Evolutionary conservation across 208 protist genomes (phyloP).

Genomic region (Crithidia acanthocephali): DNA sequence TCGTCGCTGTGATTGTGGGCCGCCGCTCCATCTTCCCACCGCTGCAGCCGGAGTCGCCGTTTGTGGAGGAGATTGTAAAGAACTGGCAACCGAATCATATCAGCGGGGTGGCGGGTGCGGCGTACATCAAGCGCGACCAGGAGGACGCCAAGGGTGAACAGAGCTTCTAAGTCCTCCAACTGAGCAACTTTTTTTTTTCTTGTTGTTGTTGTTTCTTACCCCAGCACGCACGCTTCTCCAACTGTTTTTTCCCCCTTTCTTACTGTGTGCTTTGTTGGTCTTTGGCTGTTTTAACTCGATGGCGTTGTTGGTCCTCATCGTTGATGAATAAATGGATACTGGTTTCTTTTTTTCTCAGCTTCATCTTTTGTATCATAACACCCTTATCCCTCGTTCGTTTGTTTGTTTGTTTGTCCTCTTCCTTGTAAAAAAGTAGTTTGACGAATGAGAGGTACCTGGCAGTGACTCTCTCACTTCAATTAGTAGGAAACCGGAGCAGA

Average conservation of each 20-base stretch:
- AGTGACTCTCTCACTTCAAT: neutral
- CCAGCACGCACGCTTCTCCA: neutral
- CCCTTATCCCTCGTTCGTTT: neutral
- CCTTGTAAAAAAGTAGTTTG: neutral
- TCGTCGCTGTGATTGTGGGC: conserved; percentile 58
- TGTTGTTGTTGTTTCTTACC: neutral
- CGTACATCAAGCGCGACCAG: conserved; percentile 15
- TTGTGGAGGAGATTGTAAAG: conserved; percentile 67
- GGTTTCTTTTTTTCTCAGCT: conserved; percentile 7
- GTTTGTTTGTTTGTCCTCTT: neutral
- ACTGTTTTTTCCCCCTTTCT: neutral
- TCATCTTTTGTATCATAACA: neutral
- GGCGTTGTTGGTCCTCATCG: neutral
- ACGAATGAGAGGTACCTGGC: neutral
- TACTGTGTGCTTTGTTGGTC: neutral
- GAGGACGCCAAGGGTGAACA: neutral
- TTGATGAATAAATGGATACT: neutral
- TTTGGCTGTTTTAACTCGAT: no score
- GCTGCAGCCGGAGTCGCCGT: conserved; percentile 64
- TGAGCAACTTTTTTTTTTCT: neutral
- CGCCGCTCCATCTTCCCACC: conserved; percentile 68
- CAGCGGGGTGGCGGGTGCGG: conserved; percentile 11
- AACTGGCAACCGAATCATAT: conserved; percentile 65
- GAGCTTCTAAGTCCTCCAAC: neutral
- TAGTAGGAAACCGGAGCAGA: neutral